Evolutionary conservation across 371 early-diverging fungal species (phyloP).

Genomic region (Dentiscutata heterogama): DNA sequence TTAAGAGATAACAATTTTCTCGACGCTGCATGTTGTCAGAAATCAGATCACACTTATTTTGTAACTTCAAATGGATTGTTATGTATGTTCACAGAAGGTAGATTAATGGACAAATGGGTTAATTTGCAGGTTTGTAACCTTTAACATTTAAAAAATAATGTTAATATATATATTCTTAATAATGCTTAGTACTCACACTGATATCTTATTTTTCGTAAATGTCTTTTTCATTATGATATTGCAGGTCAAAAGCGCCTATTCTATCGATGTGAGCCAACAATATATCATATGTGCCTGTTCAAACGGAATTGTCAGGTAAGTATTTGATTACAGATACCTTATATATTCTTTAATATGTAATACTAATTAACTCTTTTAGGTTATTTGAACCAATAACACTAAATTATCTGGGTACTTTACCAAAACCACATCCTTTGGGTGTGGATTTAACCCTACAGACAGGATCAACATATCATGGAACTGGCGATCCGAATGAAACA

Average conservation of each 20-base stretch:
- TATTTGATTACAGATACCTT: not conserved
- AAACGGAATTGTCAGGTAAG: slow-evolving; percentile 75
- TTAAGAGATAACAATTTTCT: slow-evolving; percentile 78
- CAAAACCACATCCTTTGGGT: slow-evolving; percentile 80
- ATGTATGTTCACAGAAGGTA: slow-evolving; percentile 71
- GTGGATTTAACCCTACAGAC: slow-evolving; percentile 63
- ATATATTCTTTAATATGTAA: no score
- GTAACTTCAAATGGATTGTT: slow-evolving; percentile 77
- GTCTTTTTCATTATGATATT: not conserved
- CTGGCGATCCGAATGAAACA: slow-evolving; percentile 49
- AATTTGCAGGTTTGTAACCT: slow-evolving; percentile 70
- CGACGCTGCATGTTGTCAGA: slow-evolving; percentile 65
- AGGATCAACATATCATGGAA: slow-evolving; percentile 50
- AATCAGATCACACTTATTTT: slow-evolving; percentile 66
- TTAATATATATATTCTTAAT: no score
- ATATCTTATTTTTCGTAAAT: no score
- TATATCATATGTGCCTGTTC: slow-evolving; percentile 80
- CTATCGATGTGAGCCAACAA: slow-evolving; percentile 69
- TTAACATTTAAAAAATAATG: not conserved
- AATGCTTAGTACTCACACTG: no score
- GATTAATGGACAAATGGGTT: slow-evolving; percentile 83
- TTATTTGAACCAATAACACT: slow-evolving; percentile 78
- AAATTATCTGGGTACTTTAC: slow-evolving; percentile 76
- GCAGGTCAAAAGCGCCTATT: slow-evolving; percentile 70
- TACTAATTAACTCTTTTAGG: slow-evolving; percentile 51